Evolutionary conservation across 2,329 filamentous ascomycete genomes (phyloP).

Genomic region (Penicillium sp.): DNA sequence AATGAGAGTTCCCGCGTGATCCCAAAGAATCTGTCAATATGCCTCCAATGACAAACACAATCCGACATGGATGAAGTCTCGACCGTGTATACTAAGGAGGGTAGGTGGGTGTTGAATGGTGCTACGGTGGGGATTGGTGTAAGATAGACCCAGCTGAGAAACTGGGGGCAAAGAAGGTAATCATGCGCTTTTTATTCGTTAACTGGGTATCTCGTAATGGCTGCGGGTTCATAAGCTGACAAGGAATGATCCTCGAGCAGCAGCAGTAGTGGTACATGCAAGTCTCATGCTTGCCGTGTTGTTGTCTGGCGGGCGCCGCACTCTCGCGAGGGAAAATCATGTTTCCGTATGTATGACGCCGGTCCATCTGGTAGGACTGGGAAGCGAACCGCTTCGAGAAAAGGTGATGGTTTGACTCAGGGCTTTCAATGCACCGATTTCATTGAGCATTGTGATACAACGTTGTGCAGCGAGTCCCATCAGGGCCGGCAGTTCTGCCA

Average conservation of each 20-base stretch:
- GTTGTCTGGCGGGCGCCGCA: neutral
- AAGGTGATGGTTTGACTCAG: neutral
- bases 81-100: conserved; percentile 48
- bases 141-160: neutral
- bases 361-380: neutral
- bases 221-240: neutral
- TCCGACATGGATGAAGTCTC: conserved; percentile 42
- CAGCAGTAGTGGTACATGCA: conserved; percentile 1
- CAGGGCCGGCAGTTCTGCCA: too few relatives aligned
- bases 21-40: conserved; percentile 34
- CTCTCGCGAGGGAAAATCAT: neutral
- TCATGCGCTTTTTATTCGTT: conserved; percentile 14
- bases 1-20: conserved; percentile 30
- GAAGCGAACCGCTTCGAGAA: neutral
- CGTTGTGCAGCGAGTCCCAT: neutral
- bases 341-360: neutral
- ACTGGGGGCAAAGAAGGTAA: neutral
- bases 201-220: conserved; percentile 12
- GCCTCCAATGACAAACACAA: conserved; percentile 49
- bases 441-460: neutral
- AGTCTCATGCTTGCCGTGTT: neutral
- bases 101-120: neutral
- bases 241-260: neutral
- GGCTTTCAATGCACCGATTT: neutral
- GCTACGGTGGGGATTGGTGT: neutral